phyloP scores from a whole-genome alignment of 1,284 basidiomycete genomes.

The Exobasidium rhododendri region DNA sequence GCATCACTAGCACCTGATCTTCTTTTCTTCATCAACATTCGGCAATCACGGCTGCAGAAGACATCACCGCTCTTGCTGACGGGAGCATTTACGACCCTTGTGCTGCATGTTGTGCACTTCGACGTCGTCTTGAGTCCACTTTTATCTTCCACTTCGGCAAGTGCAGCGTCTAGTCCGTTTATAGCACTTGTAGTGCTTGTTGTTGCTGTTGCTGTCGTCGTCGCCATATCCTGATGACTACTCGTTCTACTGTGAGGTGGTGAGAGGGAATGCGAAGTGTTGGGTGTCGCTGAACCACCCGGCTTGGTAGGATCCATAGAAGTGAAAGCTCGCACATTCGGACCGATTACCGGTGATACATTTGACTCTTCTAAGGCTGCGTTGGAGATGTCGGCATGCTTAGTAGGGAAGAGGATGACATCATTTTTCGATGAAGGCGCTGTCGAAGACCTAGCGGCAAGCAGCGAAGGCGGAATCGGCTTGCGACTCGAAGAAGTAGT shows the following conservation, averaged over 20 bases:
- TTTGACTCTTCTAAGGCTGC: not conserved
- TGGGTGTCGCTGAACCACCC: not conserved
- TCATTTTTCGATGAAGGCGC: not conserved
- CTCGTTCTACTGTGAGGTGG: conserved; percentile 1
- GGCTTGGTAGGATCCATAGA: conserved; percentile 3
- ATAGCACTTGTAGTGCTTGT: not conserved
- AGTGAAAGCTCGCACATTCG: not conserved
- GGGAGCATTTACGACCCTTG: conserved; percentile 17
- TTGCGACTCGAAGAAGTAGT: not conserved
- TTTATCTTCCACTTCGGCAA: conserved; percentile 14
- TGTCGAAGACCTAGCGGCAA: not conserved
- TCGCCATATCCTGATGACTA: not conserved
- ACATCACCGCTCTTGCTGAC: conserved; percentile 11
- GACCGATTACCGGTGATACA: not conserved
- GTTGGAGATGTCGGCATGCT: not conserved
- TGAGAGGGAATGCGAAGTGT: not conserved
- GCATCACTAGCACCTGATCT: not conserved
- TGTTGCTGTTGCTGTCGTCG: not conserved
- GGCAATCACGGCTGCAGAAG: conserved; percentile 15
- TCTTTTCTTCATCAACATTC: conserved; percentile 11
- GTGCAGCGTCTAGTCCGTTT: conserved; percentile 12
- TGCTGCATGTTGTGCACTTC: conserved; percentile 6
- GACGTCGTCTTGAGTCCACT: conserved; percentile 16
- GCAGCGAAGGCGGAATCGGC: not conserved
- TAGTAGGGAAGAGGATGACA: not conserved